Conservation (phyloP, 805 yeast genomes). For the Brettanomyces anomalus region DNA sequence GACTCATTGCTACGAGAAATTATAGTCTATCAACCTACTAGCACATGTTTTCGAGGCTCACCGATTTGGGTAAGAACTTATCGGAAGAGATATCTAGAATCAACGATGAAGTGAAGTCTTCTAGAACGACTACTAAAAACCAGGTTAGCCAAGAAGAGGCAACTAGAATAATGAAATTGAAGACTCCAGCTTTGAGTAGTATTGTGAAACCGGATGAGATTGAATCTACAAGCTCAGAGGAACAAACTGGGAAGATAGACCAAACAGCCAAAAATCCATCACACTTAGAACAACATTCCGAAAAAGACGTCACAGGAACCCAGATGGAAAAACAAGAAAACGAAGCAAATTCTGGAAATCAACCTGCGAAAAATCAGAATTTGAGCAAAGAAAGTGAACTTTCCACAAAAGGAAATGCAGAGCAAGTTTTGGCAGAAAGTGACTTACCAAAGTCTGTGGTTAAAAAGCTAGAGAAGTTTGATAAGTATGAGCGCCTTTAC, state of each 20-base stretch:
- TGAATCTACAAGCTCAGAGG: not conserved
- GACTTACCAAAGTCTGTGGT: slow-evolving; percentile 49
- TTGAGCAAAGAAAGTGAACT: not conserved
- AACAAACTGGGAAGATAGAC: no score
- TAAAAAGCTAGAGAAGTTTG: slow-evolving; percentile 61
- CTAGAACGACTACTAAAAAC: slow-evolving; percentile 3
- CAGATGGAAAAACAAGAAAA: not conserved
- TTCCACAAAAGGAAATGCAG: no score
- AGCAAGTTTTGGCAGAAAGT: slow-evolving; percentile 6
- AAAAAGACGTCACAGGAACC: not conserved
- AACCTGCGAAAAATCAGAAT: not conserved
- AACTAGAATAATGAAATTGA: slow-evolving; percentile 27
- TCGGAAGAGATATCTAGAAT: slow-evolving; percentile 45
- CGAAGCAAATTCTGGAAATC: not conserved
- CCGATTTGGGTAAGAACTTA: slow-evolving; percentile 56
- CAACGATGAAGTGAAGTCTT: slow-evolving; percentile 23
- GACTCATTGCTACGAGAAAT: not conserved
- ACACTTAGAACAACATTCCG: not conserved
- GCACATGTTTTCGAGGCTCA: slow-evolving; percentile 39
- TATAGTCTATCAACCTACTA: not conserved
- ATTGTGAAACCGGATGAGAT: slow-evolving; percentile 38
- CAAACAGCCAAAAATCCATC: no score
- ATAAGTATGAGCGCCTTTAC: slow-evolving; percentile 84
- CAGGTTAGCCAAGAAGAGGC: slow-evolving; percentile 19
- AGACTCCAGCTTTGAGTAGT: slow-evolving; percentile 39